These are phyloP conservation scores for Ophiostoma perfectum DNA, from an alignment of 2,329 filamentous ascomycete species.

Conservation along the genomic window DNA sequence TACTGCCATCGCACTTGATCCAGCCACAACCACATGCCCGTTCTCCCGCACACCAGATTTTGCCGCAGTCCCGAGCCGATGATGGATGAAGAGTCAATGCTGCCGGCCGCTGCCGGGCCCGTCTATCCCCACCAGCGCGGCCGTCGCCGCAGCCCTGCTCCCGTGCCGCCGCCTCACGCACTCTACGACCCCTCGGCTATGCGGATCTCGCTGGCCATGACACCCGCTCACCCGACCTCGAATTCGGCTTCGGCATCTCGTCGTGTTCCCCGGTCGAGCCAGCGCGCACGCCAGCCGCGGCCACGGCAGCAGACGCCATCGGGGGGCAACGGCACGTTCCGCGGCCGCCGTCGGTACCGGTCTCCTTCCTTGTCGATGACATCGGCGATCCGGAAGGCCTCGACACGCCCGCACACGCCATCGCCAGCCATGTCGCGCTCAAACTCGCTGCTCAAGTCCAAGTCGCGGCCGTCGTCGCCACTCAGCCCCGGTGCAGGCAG, in stretches of 20 bases:
- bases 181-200: constrained; percentile 1
- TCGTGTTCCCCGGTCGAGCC: neutral
- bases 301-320: constrained; percentile 29
- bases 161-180: neutral
- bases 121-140: constrained; percentile 12
- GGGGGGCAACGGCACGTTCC: constrained; percentile 37
- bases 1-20: neutral
- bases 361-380: constrained; percentile 28
- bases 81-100: neutral
- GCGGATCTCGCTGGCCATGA: constrained; percentile 15
- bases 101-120: neutral
- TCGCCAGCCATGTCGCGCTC: constrained; percentile 11
- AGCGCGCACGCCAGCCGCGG: constrained; percentile 23
- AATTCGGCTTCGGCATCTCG: neutral
- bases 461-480: constrained; percentile 17
- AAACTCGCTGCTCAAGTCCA: constrained; percentile 4
- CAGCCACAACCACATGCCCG: neutral
- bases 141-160: constrained; percentile 22
- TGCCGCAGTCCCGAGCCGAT: neutral
- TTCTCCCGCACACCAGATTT: neutral
- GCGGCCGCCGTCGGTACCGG: constrained; percentile 39
- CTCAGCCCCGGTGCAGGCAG: constrained; percentile 13
- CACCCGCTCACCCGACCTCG: neutral
- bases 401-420: constrained; percentile 13
- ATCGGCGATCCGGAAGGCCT: constrained; percentile 15